Evolutionary conservation across 1,139 yeast genomes (phyloP).

Genomic region (Sugiyamaella neomexicana): DNA sequence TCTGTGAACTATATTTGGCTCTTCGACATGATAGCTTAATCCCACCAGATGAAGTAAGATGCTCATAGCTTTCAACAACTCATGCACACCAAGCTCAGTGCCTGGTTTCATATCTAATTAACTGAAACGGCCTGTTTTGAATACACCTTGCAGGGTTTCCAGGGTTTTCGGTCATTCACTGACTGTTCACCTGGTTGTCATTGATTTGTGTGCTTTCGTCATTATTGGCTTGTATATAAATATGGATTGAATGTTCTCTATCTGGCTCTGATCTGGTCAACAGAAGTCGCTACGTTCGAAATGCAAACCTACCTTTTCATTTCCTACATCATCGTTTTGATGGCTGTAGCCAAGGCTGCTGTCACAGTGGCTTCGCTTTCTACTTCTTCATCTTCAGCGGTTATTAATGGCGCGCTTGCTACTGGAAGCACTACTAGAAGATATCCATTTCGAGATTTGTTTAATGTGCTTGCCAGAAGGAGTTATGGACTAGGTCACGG

Average conservation of each 20-base stretch:
- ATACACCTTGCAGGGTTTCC: too few species aligned
- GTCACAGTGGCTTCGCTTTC: neutral
- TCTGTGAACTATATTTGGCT: neutral
- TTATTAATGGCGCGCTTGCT: neutral
- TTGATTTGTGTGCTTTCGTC: neutral
- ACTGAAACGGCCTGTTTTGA: too few species aligned
- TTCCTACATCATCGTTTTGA: neutral
- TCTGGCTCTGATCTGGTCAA: neutral
- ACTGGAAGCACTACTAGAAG: neutral
- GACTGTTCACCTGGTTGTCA: neutral
- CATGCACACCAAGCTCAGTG: neutral
- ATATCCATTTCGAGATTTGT: neutral
- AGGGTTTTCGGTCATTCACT: too few species aligned
- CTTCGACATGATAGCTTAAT: too few species aligned
- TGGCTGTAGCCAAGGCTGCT: slow-evolving; percentile 2
- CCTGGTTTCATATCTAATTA: neutral
- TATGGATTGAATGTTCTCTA: neutral
- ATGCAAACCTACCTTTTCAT: neutral
- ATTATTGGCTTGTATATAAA: neutral
- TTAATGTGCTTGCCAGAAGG: neutral
- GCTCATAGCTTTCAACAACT: too few species aligned
- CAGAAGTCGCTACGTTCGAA: neutral
- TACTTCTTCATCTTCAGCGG: neutral
- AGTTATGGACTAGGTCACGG: neutral
- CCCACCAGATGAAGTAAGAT: too few species aligned